Conservation (phyloP, 441 rosid genomes). For the Gossypium schwendimanii region DNA sequence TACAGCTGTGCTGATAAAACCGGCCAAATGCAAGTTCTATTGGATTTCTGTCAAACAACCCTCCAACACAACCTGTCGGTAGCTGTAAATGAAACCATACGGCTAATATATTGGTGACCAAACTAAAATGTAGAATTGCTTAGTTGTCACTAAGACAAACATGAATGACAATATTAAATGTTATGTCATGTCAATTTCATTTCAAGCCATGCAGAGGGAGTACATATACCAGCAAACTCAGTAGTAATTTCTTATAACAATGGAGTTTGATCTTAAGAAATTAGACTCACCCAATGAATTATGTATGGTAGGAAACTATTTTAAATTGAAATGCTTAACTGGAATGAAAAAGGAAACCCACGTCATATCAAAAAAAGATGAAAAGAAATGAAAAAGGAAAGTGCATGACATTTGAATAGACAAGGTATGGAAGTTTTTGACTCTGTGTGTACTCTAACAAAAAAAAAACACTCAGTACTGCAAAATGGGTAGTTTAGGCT, state of each 20-base stretch:
- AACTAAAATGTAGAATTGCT: not conserved
- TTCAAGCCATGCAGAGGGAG: not conserved
- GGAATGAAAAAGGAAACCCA: not conserved
- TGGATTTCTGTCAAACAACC: not conserved
- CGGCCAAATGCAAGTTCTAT: not conserved
- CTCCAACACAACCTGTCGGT: not conserved
- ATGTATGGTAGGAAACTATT: not conserved
- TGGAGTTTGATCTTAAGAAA: not conserved
- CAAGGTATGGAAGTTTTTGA: not conserved
- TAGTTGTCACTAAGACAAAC: not conserved
- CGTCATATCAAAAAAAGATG: not conserved
- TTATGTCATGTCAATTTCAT: conserved; percentile 6
- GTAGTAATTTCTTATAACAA: not conserved
- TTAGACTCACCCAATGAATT: not conserved
- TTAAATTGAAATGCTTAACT: not conserved
- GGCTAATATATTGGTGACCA: not conserved
- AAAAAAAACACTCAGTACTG: not conserved
- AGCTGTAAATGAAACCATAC: not conserved
- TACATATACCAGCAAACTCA: not conserved
- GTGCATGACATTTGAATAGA: not conserved
- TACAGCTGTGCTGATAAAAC: not conserved
- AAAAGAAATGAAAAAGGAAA: not conserved
- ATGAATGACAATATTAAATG: not conserved
- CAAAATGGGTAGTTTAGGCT: not conserved
- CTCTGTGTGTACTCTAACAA: not conserved